Conservation (phyloP, 306 rosid genomes). For the Trichosanthes truncata region DNA sequence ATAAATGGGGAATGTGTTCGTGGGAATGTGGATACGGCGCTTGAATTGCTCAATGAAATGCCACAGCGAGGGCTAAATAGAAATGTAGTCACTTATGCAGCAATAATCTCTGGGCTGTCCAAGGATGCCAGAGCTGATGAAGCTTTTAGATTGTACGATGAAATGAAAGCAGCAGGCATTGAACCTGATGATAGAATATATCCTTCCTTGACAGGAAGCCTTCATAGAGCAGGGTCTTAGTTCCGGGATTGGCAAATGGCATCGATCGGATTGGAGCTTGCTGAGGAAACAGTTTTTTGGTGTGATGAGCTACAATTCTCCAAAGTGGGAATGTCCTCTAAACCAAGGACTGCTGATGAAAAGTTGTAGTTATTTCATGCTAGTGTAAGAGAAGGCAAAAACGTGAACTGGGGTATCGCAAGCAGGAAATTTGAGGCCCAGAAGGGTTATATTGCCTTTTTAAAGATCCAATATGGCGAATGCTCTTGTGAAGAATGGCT, state of each 20-base stretch:
- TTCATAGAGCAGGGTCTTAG: constrained; percentile 26
- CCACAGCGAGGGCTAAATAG: constrained; percentile 31
- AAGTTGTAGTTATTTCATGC: not conserved
- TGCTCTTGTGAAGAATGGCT: not conserved
- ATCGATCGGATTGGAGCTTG: not conserved
- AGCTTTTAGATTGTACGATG: constrained; percentile 63
- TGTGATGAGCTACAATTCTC: not conserved
- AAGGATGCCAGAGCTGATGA: constrained; percentile 70
- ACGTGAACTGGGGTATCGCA: not conserved
- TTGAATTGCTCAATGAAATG: constrained; percentile 58
- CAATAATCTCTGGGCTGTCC: constrained; percentile 69
- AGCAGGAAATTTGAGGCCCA: not conserved
- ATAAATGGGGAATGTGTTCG: constrained; percentile 61
- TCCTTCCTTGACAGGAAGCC: constrained; percentile 54
- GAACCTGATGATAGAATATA: constrained; percentile 69
- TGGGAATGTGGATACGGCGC: constrained; percentile 53
- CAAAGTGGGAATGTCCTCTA: not conserved
- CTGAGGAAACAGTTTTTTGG: not conserved
- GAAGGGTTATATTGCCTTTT: not conserved
- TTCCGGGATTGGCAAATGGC: not conserved
- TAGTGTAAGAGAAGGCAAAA: not conserved
- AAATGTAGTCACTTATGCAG: constrained; percentile 46
- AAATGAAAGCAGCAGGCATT: constrained; percentile 52
- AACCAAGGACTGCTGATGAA: not conserved
- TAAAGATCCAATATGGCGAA: not conserved